Conservation (phyloP, 345 rosid species). For the Bruguiera parviflora region DNA sequence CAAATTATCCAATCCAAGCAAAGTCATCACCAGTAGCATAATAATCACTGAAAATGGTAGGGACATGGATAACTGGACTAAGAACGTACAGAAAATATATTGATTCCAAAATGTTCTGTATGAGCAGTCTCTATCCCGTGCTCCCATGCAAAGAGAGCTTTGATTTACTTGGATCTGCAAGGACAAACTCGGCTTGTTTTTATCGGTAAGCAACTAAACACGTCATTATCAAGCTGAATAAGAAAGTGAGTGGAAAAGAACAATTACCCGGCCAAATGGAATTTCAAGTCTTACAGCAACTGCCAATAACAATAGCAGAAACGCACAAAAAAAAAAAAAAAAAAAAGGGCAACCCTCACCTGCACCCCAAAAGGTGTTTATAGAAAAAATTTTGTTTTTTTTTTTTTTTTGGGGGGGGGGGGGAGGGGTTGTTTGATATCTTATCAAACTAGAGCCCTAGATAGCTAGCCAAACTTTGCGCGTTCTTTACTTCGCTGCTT, state of each 20-base stretch:
- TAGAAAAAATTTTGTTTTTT: too few relatives aligned
- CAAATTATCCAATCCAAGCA: too few relatives aligned
- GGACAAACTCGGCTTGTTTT: background rate
- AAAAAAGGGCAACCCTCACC: background rate
- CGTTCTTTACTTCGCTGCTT: too few relatives aligned
- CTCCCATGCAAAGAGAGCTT: background rate
- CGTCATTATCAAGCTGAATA: background rate
- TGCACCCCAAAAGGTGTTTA: background rate
- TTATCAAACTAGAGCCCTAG: too few relatives aligned
- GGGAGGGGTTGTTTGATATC: too few relatives aligned
- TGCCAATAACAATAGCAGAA: background rate
- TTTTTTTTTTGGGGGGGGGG: too few relatives aligned
- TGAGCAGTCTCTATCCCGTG: background rate
- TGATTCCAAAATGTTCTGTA: too few relatives aligned
- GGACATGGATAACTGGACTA: too few relatives aligned
- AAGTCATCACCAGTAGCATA: too few relatives aligned
- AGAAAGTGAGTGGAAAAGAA: background rate
- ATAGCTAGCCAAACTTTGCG: too few relatives aligned
- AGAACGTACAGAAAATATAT: too few relatives aligned
- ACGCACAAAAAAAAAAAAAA: background rate
- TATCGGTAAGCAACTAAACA: background rate
- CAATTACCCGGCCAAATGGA: background rate
- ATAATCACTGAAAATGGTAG: too few relatives aligned
- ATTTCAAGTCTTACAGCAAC: background rate
- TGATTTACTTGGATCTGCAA: background rate